Conservation (phyloP, 2,329 filamentous ascomycete genomes). For the Alternaria metachromatica region DNA sequence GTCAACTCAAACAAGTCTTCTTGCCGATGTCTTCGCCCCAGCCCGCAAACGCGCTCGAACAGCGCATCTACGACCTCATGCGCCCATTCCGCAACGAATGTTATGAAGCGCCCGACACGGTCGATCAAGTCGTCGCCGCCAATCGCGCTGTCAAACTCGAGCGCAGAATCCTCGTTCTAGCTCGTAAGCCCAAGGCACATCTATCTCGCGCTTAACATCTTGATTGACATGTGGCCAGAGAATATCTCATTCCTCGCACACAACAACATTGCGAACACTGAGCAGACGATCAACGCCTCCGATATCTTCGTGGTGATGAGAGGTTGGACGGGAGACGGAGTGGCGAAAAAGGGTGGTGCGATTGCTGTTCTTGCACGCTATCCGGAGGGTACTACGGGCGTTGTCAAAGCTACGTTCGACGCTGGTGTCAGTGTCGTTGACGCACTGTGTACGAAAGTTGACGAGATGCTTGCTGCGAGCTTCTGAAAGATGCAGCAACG, state of each 20-base stretch:
- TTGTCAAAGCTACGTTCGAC: neutral
- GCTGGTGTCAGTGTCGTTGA: neutral
- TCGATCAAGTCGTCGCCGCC: neutral
- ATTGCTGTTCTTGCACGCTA: conserved; percentile 1
- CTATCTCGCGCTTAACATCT: rapidly evolving
- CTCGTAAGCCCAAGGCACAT: neutral
- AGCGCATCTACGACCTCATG: conserved; percentile 16
- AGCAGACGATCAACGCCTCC: neutral
- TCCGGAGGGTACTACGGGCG: neutral
- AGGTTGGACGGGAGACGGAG: neutral
- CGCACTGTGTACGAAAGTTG: neutral
- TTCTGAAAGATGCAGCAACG: neutral
- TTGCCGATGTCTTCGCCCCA: neutral
- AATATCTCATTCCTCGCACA: neutral
- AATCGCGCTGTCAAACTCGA: neutral
- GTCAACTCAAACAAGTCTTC: too few species aligned
- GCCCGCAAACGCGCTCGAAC: conserved; percentile 11
- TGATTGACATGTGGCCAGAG: neutral
- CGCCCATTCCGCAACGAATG: conserved; percentile 10
- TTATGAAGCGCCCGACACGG: neutral
- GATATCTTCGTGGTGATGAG: conserved; percentile 1
- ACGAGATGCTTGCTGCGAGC: neutral
- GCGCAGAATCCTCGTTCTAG: neutral
- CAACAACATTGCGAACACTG: neutral
- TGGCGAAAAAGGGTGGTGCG: neutral